These are phyloP conservation scores for Candida xyloterini DNA, from an alignment of 805 yeast species.

Conservation along the genomic window DNA sequence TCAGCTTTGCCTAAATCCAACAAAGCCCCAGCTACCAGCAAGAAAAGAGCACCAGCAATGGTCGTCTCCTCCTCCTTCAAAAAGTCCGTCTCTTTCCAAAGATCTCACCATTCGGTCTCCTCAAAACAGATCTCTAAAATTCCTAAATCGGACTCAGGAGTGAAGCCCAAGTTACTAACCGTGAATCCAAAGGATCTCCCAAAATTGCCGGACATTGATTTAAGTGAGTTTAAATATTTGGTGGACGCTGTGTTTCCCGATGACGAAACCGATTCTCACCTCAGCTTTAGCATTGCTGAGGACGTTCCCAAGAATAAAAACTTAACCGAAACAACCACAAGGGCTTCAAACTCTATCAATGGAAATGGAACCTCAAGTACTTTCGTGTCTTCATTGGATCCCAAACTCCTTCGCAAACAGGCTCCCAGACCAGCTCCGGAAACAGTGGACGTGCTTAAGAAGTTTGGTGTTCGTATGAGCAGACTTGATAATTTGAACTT, in stretches of 20 bases:
- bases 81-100: constrained; percentile 45
- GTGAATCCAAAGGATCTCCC: constrained; percentile 28
- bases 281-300: constrained; percentile 1
- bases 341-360: background rate
- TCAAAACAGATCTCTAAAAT: constrained; percentile 1
- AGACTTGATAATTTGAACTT: constrained; percentile 20
- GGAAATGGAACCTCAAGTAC: background rate
- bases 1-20: constrained; percentile 23
- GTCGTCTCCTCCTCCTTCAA: constrained; percentile 49
- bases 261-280: background rate
- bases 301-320: constrained; percentile 6
- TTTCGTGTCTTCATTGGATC: constrained; percentile 24
- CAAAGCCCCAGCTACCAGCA: constrained; percentile 13
- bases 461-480: constrained; percentile 30
- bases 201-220: constrained; percentile 26
- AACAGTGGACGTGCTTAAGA: constrained; percentile 26
- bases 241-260: constrained; percentile 31
- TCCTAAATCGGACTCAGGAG: background rate
- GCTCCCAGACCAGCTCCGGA: background rate
- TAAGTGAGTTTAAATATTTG: constrained; percentile 30
- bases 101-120: constrained; percentile 12
- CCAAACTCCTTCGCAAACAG: constrained; percentile 12
- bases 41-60: constrained; percentile 31
- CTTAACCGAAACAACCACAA: background rate
- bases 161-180: constrained; percentile 8